A percentile compares a stretch with the other conserved stretches of the same genome.
Conservation (phyloP, 2,329 filamentous ascomycete genomes). For the Zelopaecilomyces penicillatus region DNA sequence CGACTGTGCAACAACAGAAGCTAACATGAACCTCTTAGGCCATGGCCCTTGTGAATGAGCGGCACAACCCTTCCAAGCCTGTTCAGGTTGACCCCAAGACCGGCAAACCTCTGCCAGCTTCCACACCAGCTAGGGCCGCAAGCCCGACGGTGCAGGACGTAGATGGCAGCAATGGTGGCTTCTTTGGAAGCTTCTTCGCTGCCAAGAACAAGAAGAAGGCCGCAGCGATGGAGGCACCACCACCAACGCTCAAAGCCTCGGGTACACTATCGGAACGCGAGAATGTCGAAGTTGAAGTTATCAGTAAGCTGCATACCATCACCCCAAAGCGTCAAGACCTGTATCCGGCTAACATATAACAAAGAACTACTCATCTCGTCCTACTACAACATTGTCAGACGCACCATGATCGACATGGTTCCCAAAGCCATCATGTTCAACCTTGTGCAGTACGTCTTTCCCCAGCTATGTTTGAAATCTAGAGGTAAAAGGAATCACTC, state of each 20-base stretch:
- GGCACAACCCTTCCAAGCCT: slow-evolving; percentile 71
- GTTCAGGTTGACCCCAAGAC: slow-evolving; percentile 98
- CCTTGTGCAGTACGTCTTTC: slow-evolving; percentile 72
- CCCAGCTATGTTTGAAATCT: neutral
- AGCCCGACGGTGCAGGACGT: slow-evolving; percentile 60
- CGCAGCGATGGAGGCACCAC: slow-evolving; percentile 96
- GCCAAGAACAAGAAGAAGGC: slow-evolving; percentile 99
- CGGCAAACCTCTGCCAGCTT: slow-evolving; percentile 75
- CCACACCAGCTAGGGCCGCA: slow-evolving; percentile 61
- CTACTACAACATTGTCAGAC: slow-evolving; percentile 96
- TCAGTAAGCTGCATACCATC: slow-evolving; percentile 56
- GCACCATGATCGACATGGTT: slow-evolving; percentile 99
- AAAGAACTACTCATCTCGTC: slow-evolving; percentile 87
- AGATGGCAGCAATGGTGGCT: slow-evolving; percentile 52
- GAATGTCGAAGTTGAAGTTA: slow-evolving; percentile 93
- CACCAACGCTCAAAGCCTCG: slow-evolving; percentile 85
- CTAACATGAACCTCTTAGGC: slow-evolving; percentile 40
- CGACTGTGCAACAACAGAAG: neutral
- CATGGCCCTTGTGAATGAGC: slow-evolving; percentile 97
- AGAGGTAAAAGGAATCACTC: too few species aligned
- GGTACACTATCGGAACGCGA: slow-evolving; percentile 91
- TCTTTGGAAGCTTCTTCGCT: slow-evolving; percentile 98
- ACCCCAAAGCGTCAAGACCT: neutral
- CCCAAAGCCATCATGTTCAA: slow-evolving; percentile 98
- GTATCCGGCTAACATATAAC: neutral